Evolutionary conservation across 495 filamentous ascomycete genomes (phyloP), one percentile per base, ranked within the genome.

Genomic region (Aspergillus saccharolyticus): DNA sequence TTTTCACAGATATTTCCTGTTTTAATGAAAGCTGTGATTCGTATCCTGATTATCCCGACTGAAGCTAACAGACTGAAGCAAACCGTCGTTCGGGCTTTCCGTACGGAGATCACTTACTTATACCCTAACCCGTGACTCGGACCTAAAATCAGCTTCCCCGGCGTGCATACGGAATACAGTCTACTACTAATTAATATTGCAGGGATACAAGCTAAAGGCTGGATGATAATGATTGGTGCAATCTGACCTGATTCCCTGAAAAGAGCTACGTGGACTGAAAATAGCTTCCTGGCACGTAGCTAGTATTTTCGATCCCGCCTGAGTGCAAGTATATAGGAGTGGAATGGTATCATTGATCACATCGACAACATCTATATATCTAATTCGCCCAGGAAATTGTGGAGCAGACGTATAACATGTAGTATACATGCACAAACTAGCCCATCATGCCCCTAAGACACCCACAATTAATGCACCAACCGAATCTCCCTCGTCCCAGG

Each of bases 401-500:
- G 25, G 14, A 12, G 5, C 4, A 39, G 5, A 39, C 12, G 14
- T 39, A 12, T 6, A 39, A 15, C 7, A 5, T 8, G 12, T 39
- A 39, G 33, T 39, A 39, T 39, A 39, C 33, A 39, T 12, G n/a
- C n/a, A n/a, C n/a, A n/a, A n/a, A n/a, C n/a, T 4, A 30, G 10
- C 4, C 25, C 4, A 30, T 30, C 25, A 30, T 30, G 4, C 25
- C 25, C 25, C 25, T n/a, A 15, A 39, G 33, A 39, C 14, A 8
- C 7, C 3, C 2, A n/a, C 21, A 55, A 33, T 45, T 30, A 87
- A 77, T 91, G 88, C 61, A 85, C 73, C 62, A 89, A 60, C 25
- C 85, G 77, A 60, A 89, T 80, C 49, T 79, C 75, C 68, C 84
- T 87, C 20, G 57, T 66, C 18, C 89, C 91, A 70, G 79, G 84